Evolutionary conservation across 306 rosid genomes (phyloP), one percentile per base, ranked within the genome.

Genomic region (Cucurbita maxima): DNA sequence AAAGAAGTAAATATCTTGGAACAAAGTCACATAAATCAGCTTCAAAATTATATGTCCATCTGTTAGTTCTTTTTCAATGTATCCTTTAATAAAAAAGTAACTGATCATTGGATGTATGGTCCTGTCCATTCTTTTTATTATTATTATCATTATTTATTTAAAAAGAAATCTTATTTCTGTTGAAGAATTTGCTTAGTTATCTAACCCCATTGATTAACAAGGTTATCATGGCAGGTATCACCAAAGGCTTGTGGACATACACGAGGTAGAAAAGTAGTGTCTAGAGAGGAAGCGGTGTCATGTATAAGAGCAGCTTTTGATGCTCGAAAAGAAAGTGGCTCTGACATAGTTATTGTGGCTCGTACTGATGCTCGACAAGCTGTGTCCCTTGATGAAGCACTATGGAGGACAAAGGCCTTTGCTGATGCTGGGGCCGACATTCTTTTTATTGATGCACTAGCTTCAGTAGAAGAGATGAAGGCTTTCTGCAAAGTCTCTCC

Each of bases 351-450:
- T 34, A 84, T 93, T 76, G 96, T 93, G 77, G 98, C 97, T n/a
- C 86, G 97, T 10, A 82, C 88, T 7, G 98, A 93, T 87, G 82
- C 98, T 53, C 88, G 97, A 18, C 98, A 93, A 80, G 98, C 97
- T 10, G 78, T 93, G 58, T 88, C 97, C 22, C 76, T 93, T 69
- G 88, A 82, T 5, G 97, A 93, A 77, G 85, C 97, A 10, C 81
- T 93, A 47, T 77, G 81, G 68, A 93, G 98, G 77, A 57, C 83
- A 54, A 93, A 81, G 81, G 90, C 90, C 4, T 93, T 82, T 79
- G 94, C 90, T 6, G 98, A 93, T 78, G 98, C 88, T 64, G 98
- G 98, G 69, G 98, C 97, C n/a, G 98, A 90, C 80, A 92, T 88
- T 83, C 88, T 90, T 77, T 93, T 93, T 73, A 78, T 90, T 18